A percentile compares a stretch with the other conserved stretches of the same genome.
phyloP scores from a whole-genome alignment of 164 flowering plant genomes.

The Stephania yunnanensis region DNA sequence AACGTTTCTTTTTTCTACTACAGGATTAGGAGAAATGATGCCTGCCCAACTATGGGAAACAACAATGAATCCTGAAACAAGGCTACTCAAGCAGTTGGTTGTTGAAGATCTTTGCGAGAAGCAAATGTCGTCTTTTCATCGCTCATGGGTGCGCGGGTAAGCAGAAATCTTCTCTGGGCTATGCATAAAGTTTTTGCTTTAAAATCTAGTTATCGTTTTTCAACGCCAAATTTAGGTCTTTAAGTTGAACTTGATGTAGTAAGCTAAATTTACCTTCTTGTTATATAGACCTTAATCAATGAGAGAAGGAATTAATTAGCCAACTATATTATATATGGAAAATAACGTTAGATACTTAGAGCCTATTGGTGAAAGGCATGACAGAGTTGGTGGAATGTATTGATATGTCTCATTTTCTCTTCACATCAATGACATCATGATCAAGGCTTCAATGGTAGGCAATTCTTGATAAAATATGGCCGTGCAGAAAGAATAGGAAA shows the following conservation, averaged over 20 bases:
- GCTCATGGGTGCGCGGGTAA: constrained; percentile 87
- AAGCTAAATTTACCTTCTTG: no score
- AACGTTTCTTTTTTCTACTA: not conserved
- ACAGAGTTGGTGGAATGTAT: no score
- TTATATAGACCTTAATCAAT: no score
- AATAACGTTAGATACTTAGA: no score
- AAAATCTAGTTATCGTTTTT: not conserved
- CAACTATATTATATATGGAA: no score
- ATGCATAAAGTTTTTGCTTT: not conserved
- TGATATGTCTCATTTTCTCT: no score
- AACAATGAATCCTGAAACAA: constrained; percentile 75
- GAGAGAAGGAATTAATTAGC: no score
- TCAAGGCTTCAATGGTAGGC: no score
- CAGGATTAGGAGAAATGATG: constrained; percentile 99
- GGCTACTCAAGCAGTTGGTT: constrained; percentile 68
- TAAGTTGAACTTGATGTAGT: not conserved
- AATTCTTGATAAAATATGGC: not conserved
- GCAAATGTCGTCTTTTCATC: constrained; percentile 84
- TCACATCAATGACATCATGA: no score
- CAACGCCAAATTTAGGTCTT: not conserved
- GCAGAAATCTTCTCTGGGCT: constrained; percentile 5
- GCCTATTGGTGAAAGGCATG: no score
- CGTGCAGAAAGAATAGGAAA: not conserved
- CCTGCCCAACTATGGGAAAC: constrained; percentile 95
- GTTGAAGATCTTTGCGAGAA: constrained; percentile 91